Base-by-base conservation (phyloP, 139 green algal genomes). In the Nannochloris sp. region DNA sequence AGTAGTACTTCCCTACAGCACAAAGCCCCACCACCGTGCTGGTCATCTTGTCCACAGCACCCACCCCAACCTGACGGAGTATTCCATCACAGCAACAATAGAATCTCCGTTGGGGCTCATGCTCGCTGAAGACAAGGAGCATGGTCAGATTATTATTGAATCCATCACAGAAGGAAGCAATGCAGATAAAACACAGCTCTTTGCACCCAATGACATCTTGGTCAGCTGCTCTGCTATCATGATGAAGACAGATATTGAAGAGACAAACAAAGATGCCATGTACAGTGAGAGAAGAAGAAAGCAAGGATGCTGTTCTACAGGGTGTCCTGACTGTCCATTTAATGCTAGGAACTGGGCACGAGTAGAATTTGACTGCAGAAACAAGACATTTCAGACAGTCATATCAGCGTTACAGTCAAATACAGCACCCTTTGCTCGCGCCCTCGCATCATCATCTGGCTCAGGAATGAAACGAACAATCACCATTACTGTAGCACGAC, bases 331-430 rank as follows among this genome's bases (percentile, higher is more conserved):
- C n/a, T 53, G 46, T 21, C 46, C 46, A 25, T 53, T 53, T 21
- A 53, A 53, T 53, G 46, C 15, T 4, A 18, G 46, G 46, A 53
- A 53, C 10, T 53, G 46, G 46, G 46, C n/a, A 25, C 46, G n/a
- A 9, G 46, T 53, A 21, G 18, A 53, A 53, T 53, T 53, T 53
- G 46, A 53, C 46, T 53, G 46, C 46, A 53, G 46, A 53, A 21
- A 21, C n/a, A 21, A 53, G n/a, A 53, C 18, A 19, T 53, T 53
- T 12, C 18, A 53, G 16, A 21, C 46, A 53, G 46, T 53, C n/a
- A 21, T 53, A 21, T 19, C 46, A 25, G 46, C 46, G 10, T 21
- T 53, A 0, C n/a, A 19, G 16, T 53, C 46, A 19, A 53, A 53
- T 24, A 53, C 46, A 40, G 34, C 34, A 40, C 34, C 34, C 34